Percentiles rank a stretch among this genome's conserved stretches.
Conservation (phyloP, 257 asterid species). For the Cordia subcordata region DNA sequence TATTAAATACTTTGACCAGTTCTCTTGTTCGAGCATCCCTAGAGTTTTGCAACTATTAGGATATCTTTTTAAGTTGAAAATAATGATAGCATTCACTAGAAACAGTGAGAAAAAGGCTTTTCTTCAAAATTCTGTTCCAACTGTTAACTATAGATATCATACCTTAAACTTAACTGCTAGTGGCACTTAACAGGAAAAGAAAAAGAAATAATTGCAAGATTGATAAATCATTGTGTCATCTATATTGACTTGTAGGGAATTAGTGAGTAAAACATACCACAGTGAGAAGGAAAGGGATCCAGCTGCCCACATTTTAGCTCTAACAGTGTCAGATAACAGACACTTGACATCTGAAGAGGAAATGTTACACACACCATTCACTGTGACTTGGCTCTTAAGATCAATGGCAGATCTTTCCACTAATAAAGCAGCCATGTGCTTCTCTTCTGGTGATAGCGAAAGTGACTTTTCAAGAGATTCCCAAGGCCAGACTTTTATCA, state of each 20-base stretch:
- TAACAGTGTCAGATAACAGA: slow-evolving; percentile 49
- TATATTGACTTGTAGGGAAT: no score
- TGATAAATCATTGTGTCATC: no score
- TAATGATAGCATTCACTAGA: background rate
- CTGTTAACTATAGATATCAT: no score
- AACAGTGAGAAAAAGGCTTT: background rate
- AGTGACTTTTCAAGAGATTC: slow-evolving; percentile 65
- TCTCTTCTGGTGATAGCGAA: slow-evolving; percentile 55
- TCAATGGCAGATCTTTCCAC: slow-evolving; percentile 60
- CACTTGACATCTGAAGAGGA: slow-evolving; percentile 75
- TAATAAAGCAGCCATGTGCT: slow-evolving; percentile 62
- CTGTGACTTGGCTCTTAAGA: slow-evolving; percentile 65
- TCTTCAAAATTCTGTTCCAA: no score
- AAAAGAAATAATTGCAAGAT: no score
- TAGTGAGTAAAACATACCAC: slow-evolving; percentile 36
- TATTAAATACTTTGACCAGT: slow-evolving; percentile 55
- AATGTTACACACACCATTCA: slow-evolving; percentile 65
- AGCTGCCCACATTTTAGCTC: slow-evolving; percentile 75
- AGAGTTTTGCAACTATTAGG: slow-evolving; percentile 13
- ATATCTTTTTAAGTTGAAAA: slow-evolving; percentile 3
- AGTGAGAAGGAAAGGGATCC: slow-evolving; percentile 61
- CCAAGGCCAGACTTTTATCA: slow-evolving; percentile 69
- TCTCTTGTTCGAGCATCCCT: slow-evolving; percentile 87
- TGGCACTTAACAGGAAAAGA: no score
- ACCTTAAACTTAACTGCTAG: no score